A percentile compares a stretch with the other conserved stretches of the same genome.
phyloP scores from a whole-genome alignment of 78 protist genomes.

The Protostelium mycophagum region DNA sequence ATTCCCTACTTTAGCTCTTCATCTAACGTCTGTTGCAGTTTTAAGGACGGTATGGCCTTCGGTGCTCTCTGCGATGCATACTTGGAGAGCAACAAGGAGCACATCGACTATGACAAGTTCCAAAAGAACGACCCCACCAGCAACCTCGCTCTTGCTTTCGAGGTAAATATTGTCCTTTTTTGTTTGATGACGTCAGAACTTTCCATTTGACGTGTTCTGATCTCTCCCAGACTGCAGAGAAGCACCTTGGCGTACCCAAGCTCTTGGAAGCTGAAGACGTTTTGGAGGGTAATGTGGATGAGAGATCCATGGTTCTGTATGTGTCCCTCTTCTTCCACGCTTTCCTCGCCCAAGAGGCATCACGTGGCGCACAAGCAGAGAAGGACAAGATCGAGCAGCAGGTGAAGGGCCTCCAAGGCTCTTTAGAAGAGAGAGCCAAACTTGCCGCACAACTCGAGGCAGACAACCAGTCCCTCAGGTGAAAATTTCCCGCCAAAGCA shows the following conservation, averaged over 20 bases:
- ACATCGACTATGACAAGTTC: neutral
- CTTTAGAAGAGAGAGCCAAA: neutral
- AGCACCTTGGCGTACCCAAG: conserved; percentile 50
- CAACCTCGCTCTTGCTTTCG: neutral
- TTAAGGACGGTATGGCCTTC: conserved; percentile 48
- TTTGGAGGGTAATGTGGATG: conserved; percentile 68
- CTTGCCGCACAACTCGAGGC: neutral
- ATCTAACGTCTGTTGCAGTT: conserved; percentile 2
- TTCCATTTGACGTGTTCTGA: too few species aligned
- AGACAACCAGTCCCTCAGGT: neutral
- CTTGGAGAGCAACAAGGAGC: neutral
- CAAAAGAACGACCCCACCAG: neutral
- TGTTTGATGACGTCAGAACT: neutral
- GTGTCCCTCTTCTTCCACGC: conserved; percentile 66
- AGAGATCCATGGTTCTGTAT: conserved; percentile 64
- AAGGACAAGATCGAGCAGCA: neutral
- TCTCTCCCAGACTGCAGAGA: conserved; percentile 25
- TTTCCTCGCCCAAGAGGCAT: conserved; percentile 56
- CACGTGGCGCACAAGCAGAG: conserved; percentile 41
- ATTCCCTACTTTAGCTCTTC: neutral
- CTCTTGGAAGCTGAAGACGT: conserved; percentile 61
- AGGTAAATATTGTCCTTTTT: too few species aligned
- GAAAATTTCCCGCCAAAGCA: neutral
- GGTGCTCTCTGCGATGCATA: conserved; percentile 3
- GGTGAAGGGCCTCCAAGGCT: neutral